Evolutionary conservation across 2,329 filamentous ascomycete genomes (phyloP), one percentile per base, ranked within the genome.

Genomic region (Aureobasidium subglaciale): DNA sequence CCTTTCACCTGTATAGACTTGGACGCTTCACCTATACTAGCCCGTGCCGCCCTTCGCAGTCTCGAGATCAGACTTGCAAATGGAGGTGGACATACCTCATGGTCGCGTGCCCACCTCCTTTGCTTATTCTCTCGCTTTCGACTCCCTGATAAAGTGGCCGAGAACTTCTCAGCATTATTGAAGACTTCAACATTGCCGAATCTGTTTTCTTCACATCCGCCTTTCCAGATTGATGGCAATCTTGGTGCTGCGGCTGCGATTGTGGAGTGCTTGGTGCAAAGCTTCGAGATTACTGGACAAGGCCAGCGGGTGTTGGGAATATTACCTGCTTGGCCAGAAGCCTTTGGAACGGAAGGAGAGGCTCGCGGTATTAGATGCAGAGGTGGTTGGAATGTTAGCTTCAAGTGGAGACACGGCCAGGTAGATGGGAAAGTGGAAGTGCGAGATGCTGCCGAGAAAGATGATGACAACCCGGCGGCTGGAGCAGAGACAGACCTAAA

Each of bases 381-480:
- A 25, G 50, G 50, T 13, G 50, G 50, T 2, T 54, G 50, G 50
- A 43, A 22, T 9, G 29, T 54, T 2, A 11, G 6, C 1, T 54
- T 54, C 22, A 16, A 15, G 1, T 54, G 50, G 50, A 30, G 3
- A 8, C 8, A 25, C 4, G 50, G 50, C 11, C 3, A 38, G 20
- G 30, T 45, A 1, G 53, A 11, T 6, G 53, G 42, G 9, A 4
- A 10, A 25, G 42, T 43, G 55, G 63, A 64, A 37, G 58, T 59
- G 24, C 59, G 61, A 45, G 56, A 37, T 29, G 46, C 7, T 10
- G 11, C 18, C 6, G 16, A 18, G 13, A 11, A 29, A 9, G 2
- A 24, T 6, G 11, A 27, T 4, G 9, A 11, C 15, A n/a, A n/a
- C n/a, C n/a, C n/a, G n/a, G 7, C 2, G 4, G 13, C 5, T 2